Percentiles rank a stretch among this genome's conserved stretches.
Conservation (phyloP, 345 rosid genomes). For the Syzygium aromaticum region DNA sequence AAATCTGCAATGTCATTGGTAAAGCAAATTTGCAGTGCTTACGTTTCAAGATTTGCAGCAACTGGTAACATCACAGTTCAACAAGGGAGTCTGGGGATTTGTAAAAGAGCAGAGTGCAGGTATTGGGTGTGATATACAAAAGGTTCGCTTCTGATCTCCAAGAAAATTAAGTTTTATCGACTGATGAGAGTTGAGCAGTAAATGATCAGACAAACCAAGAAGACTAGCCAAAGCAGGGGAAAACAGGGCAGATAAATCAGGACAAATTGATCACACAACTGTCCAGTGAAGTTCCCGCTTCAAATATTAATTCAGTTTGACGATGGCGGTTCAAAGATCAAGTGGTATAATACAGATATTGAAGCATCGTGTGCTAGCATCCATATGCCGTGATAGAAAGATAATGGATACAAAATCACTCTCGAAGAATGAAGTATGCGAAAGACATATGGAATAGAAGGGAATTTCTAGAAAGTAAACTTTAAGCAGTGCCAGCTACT, state of each 20-base stretch:
- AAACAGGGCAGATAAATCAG: not conserved
- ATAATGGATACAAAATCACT: not conserved
- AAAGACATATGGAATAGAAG: not conserved
- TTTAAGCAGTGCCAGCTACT: not conserved
- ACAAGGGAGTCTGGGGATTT: not conserved
- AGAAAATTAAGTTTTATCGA: not conserved
- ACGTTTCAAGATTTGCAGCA: not conserved
- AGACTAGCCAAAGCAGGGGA: not conserved
- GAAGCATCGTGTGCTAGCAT: not conserved
- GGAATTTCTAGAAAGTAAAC: not conserved
- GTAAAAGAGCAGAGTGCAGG: no score
- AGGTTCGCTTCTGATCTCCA: not conserved
- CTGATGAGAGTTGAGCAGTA: not conserved
- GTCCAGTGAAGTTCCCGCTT: not conserved
- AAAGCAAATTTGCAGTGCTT: not conserved
- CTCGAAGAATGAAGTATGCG: not conserved
- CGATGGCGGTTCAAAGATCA: not conserved
- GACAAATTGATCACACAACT: not conserved
- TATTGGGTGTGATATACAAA: not conserved
- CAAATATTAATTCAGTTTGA: not conserved
- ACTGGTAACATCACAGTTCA: not conserved
- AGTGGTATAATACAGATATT: not conserved
- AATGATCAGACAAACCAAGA: not conserved
- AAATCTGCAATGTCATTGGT: not conserved
- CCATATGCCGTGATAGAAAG: not conserved